A percentile compares a stretch with the other conserved stretches of the same genome.
Evolutionary conservation across 1,284 basidiomycete genomes (phyloP).

Genomic region (Neotropicomus parvogracilis): DNA sequence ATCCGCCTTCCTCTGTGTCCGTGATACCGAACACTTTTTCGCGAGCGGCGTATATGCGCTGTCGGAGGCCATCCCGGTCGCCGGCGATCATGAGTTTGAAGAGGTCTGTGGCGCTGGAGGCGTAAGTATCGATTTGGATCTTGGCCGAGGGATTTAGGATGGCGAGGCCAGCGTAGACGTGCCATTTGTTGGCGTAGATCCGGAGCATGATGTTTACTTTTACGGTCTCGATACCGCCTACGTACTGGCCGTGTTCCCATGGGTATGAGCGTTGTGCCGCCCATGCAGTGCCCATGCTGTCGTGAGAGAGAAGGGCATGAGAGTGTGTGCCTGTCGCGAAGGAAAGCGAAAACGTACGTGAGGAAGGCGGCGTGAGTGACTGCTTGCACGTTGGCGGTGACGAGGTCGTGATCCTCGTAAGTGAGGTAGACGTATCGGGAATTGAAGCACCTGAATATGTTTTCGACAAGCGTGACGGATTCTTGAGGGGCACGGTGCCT

Average conservation of each 20-base stretch:
- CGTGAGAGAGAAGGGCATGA: slow-evolving; percentile 4
- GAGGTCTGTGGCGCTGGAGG: slow-evolving; percentile 80
- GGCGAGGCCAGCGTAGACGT: slow-evolving; percentile 97
- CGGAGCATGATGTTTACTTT: slow-evolving; percentile 97
- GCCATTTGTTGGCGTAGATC: slow-evolving; percentile 97
- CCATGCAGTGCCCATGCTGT: slow-evolving; percentile 98
- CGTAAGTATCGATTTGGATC: slow-evolving; percentile 87
- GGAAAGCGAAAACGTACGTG: slow-evolving; percentile 50
- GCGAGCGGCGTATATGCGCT: slow-evolving; percentile 75
- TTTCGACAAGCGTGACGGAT: slow-evolving; percentile 77
- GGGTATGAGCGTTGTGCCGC: slow-evolving; percentile 76
- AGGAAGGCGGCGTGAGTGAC: slow-evolving; percentile 98
- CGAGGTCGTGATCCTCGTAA: slow-evolving; percentile 94
- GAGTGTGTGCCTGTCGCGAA: not conserved
- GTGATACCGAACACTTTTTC: slow-evolving; percentile 72
- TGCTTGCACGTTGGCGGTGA: slow-evolving; percentile 98
- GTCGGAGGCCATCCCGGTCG: slow-evolving; percentile 60
- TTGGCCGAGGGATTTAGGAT: slow-evolving; percentile 94
- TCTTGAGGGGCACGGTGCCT: slow-evolving; percentile 79
- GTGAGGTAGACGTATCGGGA: slow-evolving; percentile 89
- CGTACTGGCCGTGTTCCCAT: slow-evolving; percentile 93
- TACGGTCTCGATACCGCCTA: slow-evolving; percentile 97
- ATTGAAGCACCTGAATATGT: slow-evolving; percentile 77
- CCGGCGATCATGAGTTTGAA: slow-evolving; percentile 96
- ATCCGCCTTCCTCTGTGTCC: slow-evolving; percentile 31